Evolutionary conservation across 345 rosid genomes (phyloP), one percentile per base, ranked within the genome.

Genomic region (Rubroshorea leprosula): DNA sequence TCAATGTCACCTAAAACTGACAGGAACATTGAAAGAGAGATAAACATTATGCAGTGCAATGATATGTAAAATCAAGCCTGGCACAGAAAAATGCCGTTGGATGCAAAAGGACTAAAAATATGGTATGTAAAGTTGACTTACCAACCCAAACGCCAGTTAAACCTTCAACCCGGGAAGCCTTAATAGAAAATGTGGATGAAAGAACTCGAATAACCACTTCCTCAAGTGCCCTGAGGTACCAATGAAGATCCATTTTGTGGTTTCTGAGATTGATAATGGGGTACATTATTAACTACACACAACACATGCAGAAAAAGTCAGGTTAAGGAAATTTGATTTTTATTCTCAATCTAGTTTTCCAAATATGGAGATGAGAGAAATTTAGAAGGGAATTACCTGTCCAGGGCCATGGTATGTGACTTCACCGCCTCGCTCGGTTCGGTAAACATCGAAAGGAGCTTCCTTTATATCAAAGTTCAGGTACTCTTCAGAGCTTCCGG

Each of bases 391-490:
- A 58, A 26, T 59, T 74, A 89, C 98, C 89, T 86, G 96, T 23
- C 90, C 98, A 68, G 98, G 96, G 1, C 96, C 96, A 57, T 89
- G 93, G 71, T 89, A 86, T 13, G 98, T 89, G 72, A 86, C 90
- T 66, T 84, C 96, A 13, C 98, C 98, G 35, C 95, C 96, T 25
- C 96, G 82, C 53, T 92, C 93, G 6, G 93, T 86, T 63, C 85
- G 78, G 67, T 73, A 79, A 49, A 92, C 80, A 60, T 88, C 80
- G 25, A 70, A 80, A 71, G 95, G 93, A 75, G 89, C 80, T 47
- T 83, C 54, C 46, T 78, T 62, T 63, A 74, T 1, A 46, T 87
- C 82, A 63, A 87, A 91, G 60, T 79, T 75, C 38, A 88, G 77
- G 65, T 67, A 73, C 60, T 73, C 76, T 13, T 77, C 73, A 19